A percentile compares a stretch with the other conserved stretches of the same genome.
These are phyloP conservation scores for Calocybe gambosa DNA, from an alignment of 1,284 basidiomycete genomes.

Conservation along the genomic window DNA sequence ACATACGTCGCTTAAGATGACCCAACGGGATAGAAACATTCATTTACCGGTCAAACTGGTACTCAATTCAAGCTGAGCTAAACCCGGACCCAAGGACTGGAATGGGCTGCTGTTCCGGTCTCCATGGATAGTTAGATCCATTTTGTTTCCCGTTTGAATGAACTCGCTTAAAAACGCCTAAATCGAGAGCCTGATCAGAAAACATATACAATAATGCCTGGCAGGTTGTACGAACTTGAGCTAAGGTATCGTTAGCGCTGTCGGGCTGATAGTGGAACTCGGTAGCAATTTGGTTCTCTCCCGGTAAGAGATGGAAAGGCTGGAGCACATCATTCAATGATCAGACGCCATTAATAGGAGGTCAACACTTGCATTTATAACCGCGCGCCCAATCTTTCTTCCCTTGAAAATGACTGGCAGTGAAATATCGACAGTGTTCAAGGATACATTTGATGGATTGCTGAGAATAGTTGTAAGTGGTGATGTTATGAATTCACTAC, in stretches of 20 bases:
- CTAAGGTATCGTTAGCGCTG: constrained; percentile 59
- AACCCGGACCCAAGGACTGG: constrained; percentile 50
- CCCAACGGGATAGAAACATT: background rate
- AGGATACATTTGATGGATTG: constrained; percentile 66
- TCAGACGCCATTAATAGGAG: background rate
- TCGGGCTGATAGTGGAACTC: constrained; percentile 67
- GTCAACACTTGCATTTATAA: constrained; percentile 43
- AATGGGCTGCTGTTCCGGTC: constrained; percentile 59
- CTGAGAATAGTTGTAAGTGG: constrained; percentile 49
- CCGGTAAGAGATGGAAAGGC: constrained; percentile 56
- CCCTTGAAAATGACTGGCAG: constrained; percentile 57
- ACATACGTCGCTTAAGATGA: background rate
- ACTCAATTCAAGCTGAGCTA: constrained; percentile 49
- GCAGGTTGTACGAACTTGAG: constrained; percentile 34
- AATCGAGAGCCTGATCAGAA: constrained; percentile 1
- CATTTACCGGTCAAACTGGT: constrained; percentile 40
- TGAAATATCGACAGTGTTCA: constrained; percentile 52
- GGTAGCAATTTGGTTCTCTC: constrained; percentile 45
- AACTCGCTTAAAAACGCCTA: constrained; percentile 50
- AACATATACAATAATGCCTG: background rate
- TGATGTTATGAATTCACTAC: constrained; percentile 47
- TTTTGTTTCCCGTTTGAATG: constrained; percentile 40
- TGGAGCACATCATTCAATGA: constrained; percentile 19
- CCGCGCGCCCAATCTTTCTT: constrained; percentile 49
- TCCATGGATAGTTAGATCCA: constrained; percentile 54